Evolutionary conservation across 1,284 basidiomycete genomes (phyloP).

Genomic region (Apiotrichum sp.): DNA sequence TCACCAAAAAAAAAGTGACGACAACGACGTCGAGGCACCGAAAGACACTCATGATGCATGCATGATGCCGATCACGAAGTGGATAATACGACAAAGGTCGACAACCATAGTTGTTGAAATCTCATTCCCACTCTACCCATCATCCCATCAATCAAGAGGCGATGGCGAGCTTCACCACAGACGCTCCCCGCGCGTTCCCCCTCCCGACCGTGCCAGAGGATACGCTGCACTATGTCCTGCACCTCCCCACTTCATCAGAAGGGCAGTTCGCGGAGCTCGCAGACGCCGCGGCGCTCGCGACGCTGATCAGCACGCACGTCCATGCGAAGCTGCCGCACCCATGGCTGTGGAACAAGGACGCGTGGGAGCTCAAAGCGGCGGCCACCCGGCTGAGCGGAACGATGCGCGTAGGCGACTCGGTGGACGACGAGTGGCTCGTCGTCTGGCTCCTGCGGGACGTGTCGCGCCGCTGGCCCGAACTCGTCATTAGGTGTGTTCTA

Average conservation of each 20-base stretch:
- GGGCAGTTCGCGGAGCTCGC: slow-evolving; percentile 40
- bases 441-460: slow-evolving; percentile 80
- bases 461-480: slow-evolving; percentile 67
- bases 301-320: slow-evolving; percentile 60
- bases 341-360: slow-evolving; percentile 83
- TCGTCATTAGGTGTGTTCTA: slow-evolving; percentile 52
- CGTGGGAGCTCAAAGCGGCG: slow-evolving; percentile 69
- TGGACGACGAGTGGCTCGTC: slow-evolving; percentile 93
- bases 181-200: slow-evolving; percentile 32
- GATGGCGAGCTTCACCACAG: slow-evolving; percentile 37
- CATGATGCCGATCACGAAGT: too few species aligned
- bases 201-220: slow-evolving; percentile 67
- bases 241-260: slow-evolving; percentile 50
- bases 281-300: slow-evolving; percentile 61
- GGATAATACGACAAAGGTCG: too few species aligned
- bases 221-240: slow-evolving; percentile 67
- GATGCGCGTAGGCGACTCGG: slow-evolving; percentile 83
- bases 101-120: too few species aligned
- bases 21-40: too few species aligned
- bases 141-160: not conserved
- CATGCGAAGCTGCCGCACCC: slow-evolving; percentile 55
- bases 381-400: slow-evolving; percentile 57
- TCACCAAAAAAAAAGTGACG: too few species aligned
- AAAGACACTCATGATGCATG: too few species aligned
- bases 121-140: too few species aligned